Evolutionary conservation across 345 rosid genomes (phyloP).

Genomic region (Aquilaria yunnanensis): DNA sequence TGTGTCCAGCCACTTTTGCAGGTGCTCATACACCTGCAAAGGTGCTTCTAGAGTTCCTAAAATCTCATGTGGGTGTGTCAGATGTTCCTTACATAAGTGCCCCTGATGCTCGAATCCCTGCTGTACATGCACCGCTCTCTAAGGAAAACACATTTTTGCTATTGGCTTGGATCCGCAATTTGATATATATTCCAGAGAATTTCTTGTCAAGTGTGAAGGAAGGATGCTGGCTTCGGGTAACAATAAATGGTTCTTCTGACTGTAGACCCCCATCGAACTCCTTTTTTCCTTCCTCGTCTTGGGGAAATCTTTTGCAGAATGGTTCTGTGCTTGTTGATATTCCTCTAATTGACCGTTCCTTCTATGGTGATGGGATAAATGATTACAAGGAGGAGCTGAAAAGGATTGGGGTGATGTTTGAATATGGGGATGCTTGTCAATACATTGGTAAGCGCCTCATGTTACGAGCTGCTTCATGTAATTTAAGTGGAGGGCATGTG

Average conservation of each 20-base stretch:
- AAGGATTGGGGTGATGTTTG: conserved; percentile 53
- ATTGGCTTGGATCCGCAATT: conserved; percentile 44
- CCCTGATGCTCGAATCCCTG: conserved; percentile 45
- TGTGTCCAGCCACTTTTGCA: conserved; percentile 25
- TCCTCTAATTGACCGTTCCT: conserved; percentile 54
- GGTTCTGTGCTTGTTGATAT: conserved; percentile 50
- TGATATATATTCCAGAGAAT: conserved; percentile 29
- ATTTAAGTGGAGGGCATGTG: conserved; percentile 29
- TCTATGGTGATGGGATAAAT: conserved; percentile 39
- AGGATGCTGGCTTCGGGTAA: conserved; percentile 63
- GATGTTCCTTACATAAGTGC: conserved; percentile 55
- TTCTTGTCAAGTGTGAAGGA: conserved; percentile 41
- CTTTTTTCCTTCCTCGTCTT: conserved; percentile 39
- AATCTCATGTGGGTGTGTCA: conserved; percentile 19
- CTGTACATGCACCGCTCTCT: conserved; percentile 44
- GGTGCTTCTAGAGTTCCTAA: conserved; percentile 38
- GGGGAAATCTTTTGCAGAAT: conserved; percentile 57
- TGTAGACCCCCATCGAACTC: conserved; percentile 55
- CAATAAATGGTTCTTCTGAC: conserved; percentile 33
- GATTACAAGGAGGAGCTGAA: conserved; percentile 37
- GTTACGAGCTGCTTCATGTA: conserved; percentile 34
- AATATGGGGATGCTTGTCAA: conserved; percentile 45
- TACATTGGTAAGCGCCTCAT: conserved; percentile 52
- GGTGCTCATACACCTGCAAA: conserved; percentile 24
- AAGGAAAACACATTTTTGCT: conserved; percentile 45